These are phyloP conservation scores for Exophiala xenobiotica DNA, from an alignment of 2,329 filamentous ascomycete genomes.

Conservation along the genomic window DNA sequence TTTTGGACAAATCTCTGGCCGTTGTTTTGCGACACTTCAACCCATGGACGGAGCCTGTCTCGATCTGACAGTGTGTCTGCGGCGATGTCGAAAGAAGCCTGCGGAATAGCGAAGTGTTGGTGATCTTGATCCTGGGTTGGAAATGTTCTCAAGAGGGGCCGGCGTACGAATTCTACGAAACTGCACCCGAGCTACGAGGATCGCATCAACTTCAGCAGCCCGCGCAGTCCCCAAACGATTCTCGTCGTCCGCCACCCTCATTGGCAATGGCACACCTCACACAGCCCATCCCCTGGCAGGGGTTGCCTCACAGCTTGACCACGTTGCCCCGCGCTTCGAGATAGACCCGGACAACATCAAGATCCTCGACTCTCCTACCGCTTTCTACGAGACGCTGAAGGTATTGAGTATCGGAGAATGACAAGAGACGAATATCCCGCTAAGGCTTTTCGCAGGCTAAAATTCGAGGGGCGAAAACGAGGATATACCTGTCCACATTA, in stretches of 20 bases:
- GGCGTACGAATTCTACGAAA: slow-evolving; percentile 26
- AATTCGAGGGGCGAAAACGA: slow-evolving; percentile 73
- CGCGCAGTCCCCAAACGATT: slow-evolving; percentile 19
- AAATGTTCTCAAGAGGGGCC: slow-evolving; percentile 27
- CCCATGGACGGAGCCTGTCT: neutral
- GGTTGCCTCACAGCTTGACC: slow-evolving; percentile 75
- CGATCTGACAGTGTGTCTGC: neutral
- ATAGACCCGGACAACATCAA: slow-evolving; percentile 76
- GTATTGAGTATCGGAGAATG: slow-evolving; percentile 44
- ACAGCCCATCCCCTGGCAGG: slow-evolving; percentile 57
- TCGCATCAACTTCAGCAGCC: slow-evolving; percentile 5
- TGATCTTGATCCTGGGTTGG: neutral
- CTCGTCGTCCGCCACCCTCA: slow-evolving; percentile 18
- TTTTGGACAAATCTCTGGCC: too few species aligned
- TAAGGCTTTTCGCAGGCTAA: slow-evolving; percentile 58
- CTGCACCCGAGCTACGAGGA: slow-evolving; percentile 15
- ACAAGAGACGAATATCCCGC: slow-evolving; percentile 9
- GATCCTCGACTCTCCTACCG: slow-evolving; percentile 75
- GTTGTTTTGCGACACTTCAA: too few species aligned
- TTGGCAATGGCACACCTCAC: slow-evolving; percentile 17
- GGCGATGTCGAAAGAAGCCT: neutral
- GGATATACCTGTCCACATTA: slow-evolving; percentile 90
- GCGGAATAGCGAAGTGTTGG: neutral
- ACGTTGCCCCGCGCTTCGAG: slow-evolving; percentile 85
- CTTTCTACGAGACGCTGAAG: slow-evolving; percentile 91